phyloP scores from a whole-genome alignment of 768 basidiomycete genomes.

The Phallus indusiatus region DNA sequence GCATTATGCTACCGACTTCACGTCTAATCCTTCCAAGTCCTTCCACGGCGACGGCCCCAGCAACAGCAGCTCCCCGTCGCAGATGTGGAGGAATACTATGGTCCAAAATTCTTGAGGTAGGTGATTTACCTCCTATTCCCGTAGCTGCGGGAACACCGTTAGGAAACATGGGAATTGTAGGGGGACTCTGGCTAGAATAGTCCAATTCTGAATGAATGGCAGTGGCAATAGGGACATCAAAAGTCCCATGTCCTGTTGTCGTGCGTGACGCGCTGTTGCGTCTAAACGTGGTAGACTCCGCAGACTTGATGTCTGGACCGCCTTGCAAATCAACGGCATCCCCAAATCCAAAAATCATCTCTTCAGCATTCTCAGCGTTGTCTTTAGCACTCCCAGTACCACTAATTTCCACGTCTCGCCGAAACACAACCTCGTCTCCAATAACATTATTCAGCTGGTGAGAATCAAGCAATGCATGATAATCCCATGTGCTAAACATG shows the following conservation, averaged over 20 bases:
- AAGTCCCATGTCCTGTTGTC: slow-evolving; percentile 28
- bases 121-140: slow-evolving; percentile 28
- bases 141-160: slow-evolving; percentile 45
- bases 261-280: neutral
- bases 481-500: slow-evolving; percentile 56
- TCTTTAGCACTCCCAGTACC: slow-evolving; percentile 21
- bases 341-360: slow-evolving; percentile 33
- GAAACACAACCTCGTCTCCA: slow-evolving; percentile 56
- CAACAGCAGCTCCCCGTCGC: slow-evolving; percentile 31
- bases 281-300: neutral
- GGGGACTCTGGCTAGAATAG: slow-evolving; percentile 27
- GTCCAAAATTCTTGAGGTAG: slow-evolving; percentile 28
- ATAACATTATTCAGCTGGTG: slow-evolving; percentile 47
- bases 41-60: slow-evolving; percentile 46
- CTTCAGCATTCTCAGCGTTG: slow-evolving; percentile 26
- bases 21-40: slow-evolving; percentile 49
- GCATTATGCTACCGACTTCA: slow-evolving; percentile 39
- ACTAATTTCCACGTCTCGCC: slow-evolving; percentile 60
- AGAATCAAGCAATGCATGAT: slow-evolving; percentile 65
- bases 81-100: slow-evolving; percentile 27
- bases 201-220: slow-evolving; percentile 61
- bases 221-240: slow-evolving; percentile 70
- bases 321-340: slow-evolving; percentile 20
- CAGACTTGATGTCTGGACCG: slow-evolving; percentile 34
- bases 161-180: slow-evolving; percentile 69